These are phyloP conservation scores for Acacia concinna DNA, from an alignment of 331 rosid genomes.

Conservation along the genomic window DNA sequence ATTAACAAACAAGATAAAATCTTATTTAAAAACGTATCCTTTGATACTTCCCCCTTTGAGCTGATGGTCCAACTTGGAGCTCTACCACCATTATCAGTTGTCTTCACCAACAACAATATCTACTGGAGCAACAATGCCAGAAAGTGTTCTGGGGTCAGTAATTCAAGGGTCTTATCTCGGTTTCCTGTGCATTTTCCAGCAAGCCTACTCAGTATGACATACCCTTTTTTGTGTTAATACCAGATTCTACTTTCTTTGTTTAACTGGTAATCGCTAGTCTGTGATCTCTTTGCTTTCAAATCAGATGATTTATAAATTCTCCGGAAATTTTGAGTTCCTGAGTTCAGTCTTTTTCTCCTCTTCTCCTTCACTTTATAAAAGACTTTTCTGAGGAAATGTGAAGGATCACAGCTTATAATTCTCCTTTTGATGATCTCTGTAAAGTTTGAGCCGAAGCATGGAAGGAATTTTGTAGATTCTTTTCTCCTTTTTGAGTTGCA, in stretches of 20 bases:
- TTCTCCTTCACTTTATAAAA: not conserved
- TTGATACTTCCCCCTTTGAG: not conserved
- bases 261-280: not conserved
- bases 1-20: no score
- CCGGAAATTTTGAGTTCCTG: not conserved
- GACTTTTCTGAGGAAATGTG: not conserved
- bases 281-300: not conserved
- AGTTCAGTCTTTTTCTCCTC: not conserved
- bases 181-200: not conserved
- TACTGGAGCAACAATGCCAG: not conserved
- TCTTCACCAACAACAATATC: not conserved
- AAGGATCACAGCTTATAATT: not conserved
- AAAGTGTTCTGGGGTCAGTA: not conserved
- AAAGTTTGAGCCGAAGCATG: not conserved
- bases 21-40: not conserved
- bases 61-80: not conserved
- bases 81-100: not conserved
- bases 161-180: not conserved
- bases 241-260: not conserved
- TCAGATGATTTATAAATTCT: not conserved
- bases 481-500: not conserved
- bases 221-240: not conserved
- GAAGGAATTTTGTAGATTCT: not conserved
- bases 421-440: not conserved
- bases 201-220: not conserved